Evolutionary conservation across 306 rosid genomes (phyloP).

Genomic region (Parietaria judaica): DNA sequence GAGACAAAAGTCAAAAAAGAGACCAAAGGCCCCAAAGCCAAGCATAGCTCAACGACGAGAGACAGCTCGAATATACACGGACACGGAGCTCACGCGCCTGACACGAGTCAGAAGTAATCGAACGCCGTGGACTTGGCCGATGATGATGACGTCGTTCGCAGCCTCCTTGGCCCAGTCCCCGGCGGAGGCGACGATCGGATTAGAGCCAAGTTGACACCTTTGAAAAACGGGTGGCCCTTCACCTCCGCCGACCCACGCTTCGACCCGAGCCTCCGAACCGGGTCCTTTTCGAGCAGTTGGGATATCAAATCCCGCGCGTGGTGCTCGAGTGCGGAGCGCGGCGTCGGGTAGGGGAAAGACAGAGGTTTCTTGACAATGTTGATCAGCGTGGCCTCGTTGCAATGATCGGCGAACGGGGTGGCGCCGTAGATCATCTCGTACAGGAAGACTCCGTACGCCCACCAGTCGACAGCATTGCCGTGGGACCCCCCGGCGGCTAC

Average conservation of each 20-base stretch:
- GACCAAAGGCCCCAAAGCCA: too few relatives aligned
- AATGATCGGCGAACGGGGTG: constrained; percentile 71
- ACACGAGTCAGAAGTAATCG: constrained; percentile 49
- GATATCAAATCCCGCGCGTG: constrained; percentile 69
- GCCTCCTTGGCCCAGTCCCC: constrained; percentile 33
- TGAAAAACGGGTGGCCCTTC: constrained; percentile 69
- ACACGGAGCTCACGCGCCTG: constrained; percentile 1
- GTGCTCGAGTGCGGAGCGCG: constrained; percentile 44
- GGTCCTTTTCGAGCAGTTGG: constrained; percentile 56
- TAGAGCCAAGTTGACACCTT: constrained; percentile 56
- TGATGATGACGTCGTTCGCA: constrained; percentile 38
- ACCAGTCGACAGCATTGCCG: constrained; percentile 99
- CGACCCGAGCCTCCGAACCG: constrained; percentile 69
- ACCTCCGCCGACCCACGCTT: constrained; percentile 91
- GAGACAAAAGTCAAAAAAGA: neutral
- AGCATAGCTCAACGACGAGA: neutral
- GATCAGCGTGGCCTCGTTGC: constrained; percentile 58
- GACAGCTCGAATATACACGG: constrained; percentile 47
- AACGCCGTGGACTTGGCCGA: constrained; percentile 26
- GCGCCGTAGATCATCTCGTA: constrained; percentile 84
- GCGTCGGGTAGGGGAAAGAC: constrained; percentile 42
- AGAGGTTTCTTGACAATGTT: constrained; percentile 62
- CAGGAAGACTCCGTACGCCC: constrained; percentile 86
- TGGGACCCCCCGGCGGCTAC: constrained; percentile 93
- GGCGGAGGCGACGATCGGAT: constrained; percentile 69